Conservation (phyloP, 352 stramenopile species). For the Phytophthora hybrid region DNA sequence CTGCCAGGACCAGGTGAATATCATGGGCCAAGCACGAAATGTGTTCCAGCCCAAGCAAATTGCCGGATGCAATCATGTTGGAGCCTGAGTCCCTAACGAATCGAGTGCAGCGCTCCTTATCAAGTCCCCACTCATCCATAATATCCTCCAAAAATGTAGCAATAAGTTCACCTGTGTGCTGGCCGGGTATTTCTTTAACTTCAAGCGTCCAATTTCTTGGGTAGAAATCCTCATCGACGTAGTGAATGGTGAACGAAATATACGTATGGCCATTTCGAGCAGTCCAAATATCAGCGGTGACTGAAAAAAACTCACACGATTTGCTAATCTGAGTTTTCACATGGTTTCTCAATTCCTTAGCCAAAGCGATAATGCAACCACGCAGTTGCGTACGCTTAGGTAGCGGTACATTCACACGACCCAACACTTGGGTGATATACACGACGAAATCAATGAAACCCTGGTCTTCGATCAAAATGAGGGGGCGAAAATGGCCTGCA, state of each 20-base stretch:
- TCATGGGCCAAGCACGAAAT: too few species aligned
- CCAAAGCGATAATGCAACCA: slow-evolving; percentile 10
- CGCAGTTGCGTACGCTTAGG: slow-evolving; percentile 10
- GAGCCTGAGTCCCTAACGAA: too few species aligned
- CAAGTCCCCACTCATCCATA: neutral
- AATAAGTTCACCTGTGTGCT: slow-evolving; percentile 4
- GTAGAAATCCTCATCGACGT: slow-evolving; percentile 11
- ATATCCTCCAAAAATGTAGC: slow-evolving; percentile 1
- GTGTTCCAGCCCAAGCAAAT: too few species aligned
- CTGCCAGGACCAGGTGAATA: too few species aligned
- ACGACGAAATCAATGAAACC: slow-evolving; percentile 16
- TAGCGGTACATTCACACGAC: slow-evolving; percentile 4
- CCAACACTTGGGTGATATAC: slow-evolving; percentile 10
- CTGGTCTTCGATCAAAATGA: too few species aligned
- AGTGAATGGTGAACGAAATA: slow-evolving; percentile 22
- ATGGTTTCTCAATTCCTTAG: neutral
- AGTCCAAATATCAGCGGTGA: slow-evolving; percentile 25
- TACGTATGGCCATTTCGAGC: slow-evolving; percentile 13
- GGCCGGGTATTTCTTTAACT: slow-evolving; percentile 20
- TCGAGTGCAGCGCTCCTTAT: too few species aligned
- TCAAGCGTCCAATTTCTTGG: slow-evolving; percentile 20
- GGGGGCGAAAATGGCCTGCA: too few species aligned
- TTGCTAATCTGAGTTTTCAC: neutral
- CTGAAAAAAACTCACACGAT: slow-evolving; percentile 12
- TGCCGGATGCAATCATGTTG: too few species aligned